These are phyloP conservation scores for Phalaenopsis hybrid DNA, from an alignment of 116 monocot species.

Conservation along the genomic window DNA sequence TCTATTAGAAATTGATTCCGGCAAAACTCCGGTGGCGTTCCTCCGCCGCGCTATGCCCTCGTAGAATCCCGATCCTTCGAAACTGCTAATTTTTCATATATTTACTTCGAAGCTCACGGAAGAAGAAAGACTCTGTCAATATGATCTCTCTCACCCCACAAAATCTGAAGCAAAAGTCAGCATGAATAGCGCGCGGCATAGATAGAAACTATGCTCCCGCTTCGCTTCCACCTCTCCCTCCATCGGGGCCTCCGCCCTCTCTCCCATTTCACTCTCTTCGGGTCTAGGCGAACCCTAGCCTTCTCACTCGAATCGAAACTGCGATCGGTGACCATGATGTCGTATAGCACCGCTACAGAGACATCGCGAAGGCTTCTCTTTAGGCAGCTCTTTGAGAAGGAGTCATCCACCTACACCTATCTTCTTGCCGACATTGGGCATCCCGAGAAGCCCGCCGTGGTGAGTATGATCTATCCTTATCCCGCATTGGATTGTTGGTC, in stretches of 20 bases:
- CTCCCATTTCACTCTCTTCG: background rate
- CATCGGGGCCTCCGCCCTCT: background rate
- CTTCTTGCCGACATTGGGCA: conserved; percentile 70
- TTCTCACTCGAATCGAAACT: background rate
- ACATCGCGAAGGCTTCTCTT: conserved; percentile 45
- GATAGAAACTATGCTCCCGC: conserved; percentile 5
- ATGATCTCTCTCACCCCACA: background rate
- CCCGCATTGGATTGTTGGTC: background rate
- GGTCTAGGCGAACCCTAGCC: background rate
- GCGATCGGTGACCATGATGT: conserved; percentile 14
- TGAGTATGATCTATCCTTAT: conserved; percentile 15
- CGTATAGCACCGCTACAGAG: conserved; percentile 4
- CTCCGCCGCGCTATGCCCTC: too few relatives aligned
- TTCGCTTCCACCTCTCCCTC: conserved; percentile 7
- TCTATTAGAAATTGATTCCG: too few relatives aligned
- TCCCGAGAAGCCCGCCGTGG: conserved; percentile 77
- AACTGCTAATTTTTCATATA: too few relatives aligned
- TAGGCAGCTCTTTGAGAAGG: conserved; percentile 93
- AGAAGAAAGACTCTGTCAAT: too few relatives aligned
- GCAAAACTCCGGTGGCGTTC: too few relatives aligned
- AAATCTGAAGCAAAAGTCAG: background rate
- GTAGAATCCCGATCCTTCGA: too few relatives aligned
- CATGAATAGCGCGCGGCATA: background rate
- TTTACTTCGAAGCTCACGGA: too few relatives aligned
- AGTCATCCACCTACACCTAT: conserved; percentile 85